Evolutionary conservation across 2,329 filamentous ascomycete species (phyloP).

Genomic region (Aspergillus hiratsukae): DNA sequence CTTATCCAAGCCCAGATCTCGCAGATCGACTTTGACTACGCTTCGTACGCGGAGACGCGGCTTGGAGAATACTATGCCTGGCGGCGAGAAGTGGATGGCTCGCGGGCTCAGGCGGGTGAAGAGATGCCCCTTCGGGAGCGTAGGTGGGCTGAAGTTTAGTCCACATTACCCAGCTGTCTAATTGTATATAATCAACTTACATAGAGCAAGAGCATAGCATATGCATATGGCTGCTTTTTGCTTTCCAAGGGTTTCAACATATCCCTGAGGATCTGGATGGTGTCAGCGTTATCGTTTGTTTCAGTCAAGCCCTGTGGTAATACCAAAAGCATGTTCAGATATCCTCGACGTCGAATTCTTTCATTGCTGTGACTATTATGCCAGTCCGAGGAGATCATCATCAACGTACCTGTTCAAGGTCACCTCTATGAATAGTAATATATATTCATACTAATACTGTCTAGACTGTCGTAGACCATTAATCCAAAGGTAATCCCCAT

Average conservation of each 20-base stretch:
- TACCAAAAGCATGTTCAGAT: too few species aligned
- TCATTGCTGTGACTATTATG: too few species aligned
- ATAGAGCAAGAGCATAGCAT: neutral
- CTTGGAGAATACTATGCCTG: slow-evolving; percentile 91
- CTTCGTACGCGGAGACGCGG: slow-evolving; percentile 78
- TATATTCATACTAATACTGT: too few species aligned
- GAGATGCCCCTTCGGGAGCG: slow-evolving; percentile 70
- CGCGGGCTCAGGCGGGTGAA: slow-evolving; percentile 49
- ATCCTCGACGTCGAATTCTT: too few species aligned
- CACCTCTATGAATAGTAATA: too few species aligned
- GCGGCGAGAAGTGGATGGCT: slow-evolving; percentile 69
- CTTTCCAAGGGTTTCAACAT: slow-evolving; percentile 1
- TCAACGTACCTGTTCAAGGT: too few species aligned
- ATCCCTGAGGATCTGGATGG: neutral
- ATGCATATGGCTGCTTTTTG: neutral
- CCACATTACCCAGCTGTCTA: neutral
- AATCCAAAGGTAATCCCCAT: too few species aligned
- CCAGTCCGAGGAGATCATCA: too few species aligned
- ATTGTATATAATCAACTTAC: neutral
- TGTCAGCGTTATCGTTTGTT: too few species aligned
- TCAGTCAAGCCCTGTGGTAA: too few species aligned
- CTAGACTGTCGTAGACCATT: too few species aligned
- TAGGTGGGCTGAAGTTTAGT: slow-evolving; percentile 62
- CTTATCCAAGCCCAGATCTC: slow-evolving; percentile 92
- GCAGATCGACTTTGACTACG: slow-evolving; percentile 95